A percentile compares a stretch with the other conserved stretches of the same genome.
Conservation (phyloP, 495 filamentous ascomycete species). For the Penicillium bovifimosum region DNA sequence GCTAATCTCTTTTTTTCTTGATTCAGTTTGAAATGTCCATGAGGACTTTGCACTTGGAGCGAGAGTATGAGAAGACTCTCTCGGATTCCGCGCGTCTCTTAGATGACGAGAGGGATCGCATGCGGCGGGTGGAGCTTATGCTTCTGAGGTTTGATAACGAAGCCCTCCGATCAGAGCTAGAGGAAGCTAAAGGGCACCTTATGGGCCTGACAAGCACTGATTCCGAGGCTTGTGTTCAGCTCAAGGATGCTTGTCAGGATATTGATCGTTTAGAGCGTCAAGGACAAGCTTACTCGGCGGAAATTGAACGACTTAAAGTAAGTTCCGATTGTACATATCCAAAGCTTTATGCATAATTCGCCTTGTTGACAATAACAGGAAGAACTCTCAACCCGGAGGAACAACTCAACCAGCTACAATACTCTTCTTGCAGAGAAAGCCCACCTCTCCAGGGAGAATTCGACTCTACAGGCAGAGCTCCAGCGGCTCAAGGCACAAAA, state of each 20-base stretch:
- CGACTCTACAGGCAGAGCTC: constrained; percentile 65
- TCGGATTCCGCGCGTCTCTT: constrained; percentile 54
- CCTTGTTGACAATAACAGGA: constrained; percentile 39
- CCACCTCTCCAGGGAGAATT: constrained; percentile 64
- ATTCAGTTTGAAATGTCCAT: constrained; percentile 41
- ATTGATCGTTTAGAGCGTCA: constrained; percentile 51
- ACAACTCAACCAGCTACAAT: constrained; percentile 58
- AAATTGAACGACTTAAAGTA: constrained; percentile 67
- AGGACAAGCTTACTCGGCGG: constrained; percentile 52
- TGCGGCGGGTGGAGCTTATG: constrained; percentile 58
- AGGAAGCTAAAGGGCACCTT: constrained; percentile 47
- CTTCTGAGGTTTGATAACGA: constrained; percentile 70
- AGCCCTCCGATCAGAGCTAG: constrained; percentile 54
- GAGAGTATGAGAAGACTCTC: constrained; percentile 56
- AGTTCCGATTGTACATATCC: neutral
- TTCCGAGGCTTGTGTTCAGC: constrained; percentile 50
- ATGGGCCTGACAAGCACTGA: constrained; percentile 43
- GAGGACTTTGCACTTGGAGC: constrained; percentile 51
- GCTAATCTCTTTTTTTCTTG: constrained; percentile 9
- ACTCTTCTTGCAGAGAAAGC: constrained; percentile 73
- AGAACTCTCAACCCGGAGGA: constrained; percentile 59
- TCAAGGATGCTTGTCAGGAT: constrained; percentile 52
- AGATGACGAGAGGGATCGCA: constrained; percentile 63
- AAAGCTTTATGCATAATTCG: neutral
- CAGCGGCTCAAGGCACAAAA: constrained; percentile 71